These are phyloP conservation scores for Pleurotus ostreatus DNA, from an alignment of 768 basidiomycete genomes.

Conservation along the genomic window DNA sequence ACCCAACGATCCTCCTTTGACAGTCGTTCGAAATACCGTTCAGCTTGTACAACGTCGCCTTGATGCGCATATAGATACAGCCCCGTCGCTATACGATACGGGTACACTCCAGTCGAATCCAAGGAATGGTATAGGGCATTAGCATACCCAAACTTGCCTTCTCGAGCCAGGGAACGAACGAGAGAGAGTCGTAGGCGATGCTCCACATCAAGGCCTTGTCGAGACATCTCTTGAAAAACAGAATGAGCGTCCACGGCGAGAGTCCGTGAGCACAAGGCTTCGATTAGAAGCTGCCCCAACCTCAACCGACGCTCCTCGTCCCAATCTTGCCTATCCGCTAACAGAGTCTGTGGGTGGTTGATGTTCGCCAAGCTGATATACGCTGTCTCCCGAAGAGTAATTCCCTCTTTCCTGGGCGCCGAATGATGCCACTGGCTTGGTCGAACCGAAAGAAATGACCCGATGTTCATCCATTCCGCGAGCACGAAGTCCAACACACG, in stretches of 20 bases:
- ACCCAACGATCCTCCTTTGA: constrained; percentile 22
- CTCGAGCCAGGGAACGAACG: constrained; percentile 39
- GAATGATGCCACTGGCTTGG: not conserved
- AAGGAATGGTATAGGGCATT: constrained; percentile 37
- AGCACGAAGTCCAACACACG: constrained; percentile 36
- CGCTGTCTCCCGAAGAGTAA: constrained; percentile 13
- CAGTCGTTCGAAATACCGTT: constrained; percentile 39
- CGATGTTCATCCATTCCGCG: constrained; percentile 31
- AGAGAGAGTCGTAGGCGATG: constrained; percentile 27
- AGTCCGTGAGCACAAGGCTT: constrained; percentile 28
- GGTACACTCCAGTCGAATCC: constrained; percentile 6
- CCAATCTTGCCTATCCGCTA: constrained; percentile 21
- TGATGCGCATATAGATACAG: constrained; percentile 49
- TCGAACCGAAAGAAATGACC: constrained; percentile 14
- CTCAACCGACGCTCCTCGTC: constrained; percentile 20
- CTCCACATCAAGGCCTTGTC: constrained; percentile 27
- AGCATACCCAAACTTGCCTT: constrained; percentile 35
- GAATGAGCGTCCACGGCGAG: constrained; percentile 32
- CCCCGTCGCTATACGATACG: constrained; percentile 36
- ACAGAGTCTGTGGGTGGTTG: constrained; percentile 23
- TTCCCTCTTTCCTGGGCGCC: not conserved
- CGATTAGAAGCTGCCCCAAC: constrained; percentile 38
- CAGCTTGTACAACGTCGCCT: constrained; percentile 42
- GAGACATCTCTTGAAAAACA: constrained; percentile 36
- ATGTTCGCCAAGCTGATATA: constrained; percentile 19